Percentiles rank a stretch among this genome's conserved stretches.
phyloP scores from a whole-genome alignment of 2,329 filamentous ascomycete genomes.

The Neurospora sp. region DNA sequence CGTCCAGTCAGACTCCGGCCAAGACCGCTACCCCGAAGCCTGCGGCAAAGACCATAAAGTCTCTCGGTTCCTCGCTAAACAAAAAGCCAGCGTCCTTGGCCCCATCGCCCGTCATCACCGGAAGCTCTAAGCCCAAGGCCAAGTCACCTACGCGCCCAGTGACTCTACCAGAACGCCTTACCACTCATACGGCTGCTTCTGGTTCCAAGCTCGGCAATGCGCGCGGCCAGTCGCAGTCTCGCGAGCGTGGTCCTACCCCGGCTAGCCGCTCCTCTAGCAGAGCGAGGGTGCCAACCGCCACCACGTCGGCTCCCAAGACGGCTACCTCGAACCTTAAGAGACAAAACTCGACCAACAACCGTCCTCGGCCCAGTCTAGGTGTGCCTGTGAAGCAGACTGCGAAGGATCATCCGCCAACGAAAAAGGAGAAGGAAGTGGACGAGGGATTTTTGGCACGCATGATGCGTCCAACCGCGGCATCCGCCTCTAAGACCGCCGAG shows the following conservation, averaged over 20 bases:
- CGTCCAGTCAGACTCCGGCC: conserved; percentile 18
- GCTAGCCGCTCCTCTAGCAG: conserved; percentile 36
- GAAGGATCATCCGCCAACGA: conserved; percentile 35
- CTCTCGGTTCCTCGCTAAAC: conserved; percentile 21
- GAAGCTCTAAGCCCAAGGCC: conserved; percentile 48
- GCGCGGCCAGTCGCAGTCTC: conserved; percentile 30
- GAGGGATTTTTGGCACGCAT: conserved; percentile 70
- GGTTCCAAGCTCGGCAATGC: conserved; percentile 45
- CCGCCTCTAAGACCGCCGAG: conserved; percentile 57
- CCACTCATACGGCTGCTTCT: conserved; percentile 60
- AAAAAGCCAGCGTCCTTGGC: conserved; percentile 37
- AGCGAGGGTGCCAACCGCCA: conserved; percentile 27
- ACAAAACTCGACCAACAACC: conserved; percentile 35
- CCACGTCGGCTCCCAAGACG: conserved; percentile 15
- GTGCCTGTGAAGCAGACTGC: conserved; percentile 49
- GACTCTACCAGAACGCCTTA: conserved; percentile 56
- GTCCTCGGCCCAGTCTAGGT: conserved; percentile 43
- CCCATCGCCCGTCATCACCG: conserved; percentile 28
- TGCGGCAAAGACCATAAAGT: conserved; percentile 20
- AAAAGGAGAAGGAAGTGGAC: conserved; percentile 48
- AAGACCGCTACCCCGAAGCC: conserved; percentile 23
- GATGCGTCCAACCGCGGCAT: conserved; percentile 67
- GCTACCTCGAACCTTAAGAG: conserved; percentile 29
- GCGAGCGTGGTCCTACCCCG: conserved; percentile 28
- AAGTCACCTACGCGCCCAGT: conserved; percentile 62